Percentiles rank a stretch among this genome's conserved stretches.
phyloP scores from a whole-genome alignment of 2,329 filamentous ascomycete genomes.

The Passalora sequoiae region DNA sequence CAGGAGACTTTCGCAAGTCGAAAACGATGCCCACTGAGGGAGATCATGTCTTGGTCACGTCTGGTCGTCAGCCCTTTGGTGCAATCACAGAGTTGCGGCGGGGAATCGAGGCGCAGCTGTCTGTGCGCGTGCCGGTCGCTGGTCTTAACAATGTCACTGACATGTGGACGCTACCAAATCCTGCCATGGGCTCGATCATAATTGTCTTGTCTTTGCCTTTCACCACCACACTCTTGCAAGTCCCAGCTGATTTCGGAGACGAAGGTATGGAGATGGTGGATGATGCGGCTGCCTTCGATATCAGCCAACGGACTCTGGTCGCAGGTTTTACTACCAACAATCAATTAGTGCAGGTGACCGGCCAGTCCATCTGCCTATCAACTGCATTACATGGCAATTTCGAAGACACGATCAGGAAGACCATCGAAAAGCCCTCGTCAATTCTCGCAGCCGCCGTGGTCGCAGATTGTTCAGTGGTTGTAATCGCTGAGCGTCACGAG shows the following conservation, averaged over 20 bases:
- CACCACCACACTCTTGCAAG: conserved; percentile 21
- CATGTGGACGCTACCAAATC: conserved; percentile 37
- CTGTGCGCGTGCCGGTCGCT: conserved; percentile 21
- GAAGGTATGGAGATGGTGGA: conserved; percentile 19
- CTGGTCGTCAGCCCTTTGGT: conserved; percentile 42
- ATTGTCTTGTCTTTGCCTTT: conserved; percentile 36
- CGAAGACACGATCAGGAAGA: conserved; percentile 23
- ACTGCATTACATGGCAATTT: conserved; percentile 23
- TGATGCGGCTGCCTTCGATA: conserved; percentile 22
- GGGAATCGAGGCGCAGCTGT: conserved; percentile 38
- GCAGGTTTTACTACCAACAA: conserved; percentile 19
- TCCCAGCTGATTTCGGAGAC: conserved; percentile 13
- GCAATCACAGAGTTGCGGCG: conserved; percentile 40
- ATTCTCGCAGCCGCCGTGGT: conserved; percentile 27
- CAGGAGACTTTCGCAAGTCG: conserved; percentile 25
- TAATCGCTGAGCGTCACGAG: conserved; percentile 17
- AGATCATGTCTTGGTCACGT: conserved; percentile 36
- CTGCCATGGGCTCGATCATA: conserved; percentile 30
- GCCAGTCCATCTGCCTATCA: conserved; percentile 20
- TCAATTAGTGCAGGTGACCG: conserved; percentile 30
- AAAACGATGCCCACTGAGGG: conserved; percentile 15
- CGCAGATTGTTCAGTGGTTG: conserved; percentile 8
- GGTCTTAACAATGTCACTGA: conserved; percentile 27
- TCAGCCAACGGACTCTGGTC: conserved; percentile 23
- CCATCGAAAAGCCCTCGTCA: conserved; percentile 6